phyloP scores from a whole-genome alignment of 2,329 filamentous ascomycete genomes.

The Orbilia ellipsospora region DNA sequence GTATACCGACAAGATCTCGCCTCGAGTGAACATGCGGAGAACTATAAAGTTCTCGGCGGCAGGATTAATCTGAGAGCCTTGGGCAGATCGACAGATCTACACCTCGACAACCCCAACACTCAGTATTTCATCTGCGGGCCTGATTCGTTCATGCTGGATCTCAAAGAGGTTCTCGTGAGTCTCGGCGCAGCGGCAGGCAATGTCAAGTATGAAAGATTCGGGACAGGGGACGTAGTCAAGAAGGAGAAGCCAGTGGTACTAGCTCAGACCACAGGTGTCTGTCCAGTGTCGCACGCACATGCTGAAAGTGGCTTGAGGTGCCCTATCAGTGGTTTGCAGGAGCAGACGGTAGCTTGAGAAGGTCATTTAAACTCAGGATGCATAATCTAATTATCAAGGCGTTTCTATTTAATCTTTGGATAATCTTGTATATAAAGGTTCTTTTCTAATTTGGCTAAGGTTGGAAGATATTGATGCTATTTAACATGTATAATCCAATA shows the following conservation, averaged over 20 bases:
- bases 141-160: constrained; percentile 74
- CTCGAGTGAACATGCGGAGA: constrained; percentile 66
- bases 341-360: neutral
- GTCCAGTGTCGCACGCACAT: constrained; percentile 24
- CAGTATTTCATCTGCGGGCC: constrained; percentile 81
- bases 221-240: constrained; percentile 66
- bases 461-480: too few relatives aligned
- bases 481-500: too few relatives aligned
- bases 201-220: constrained; percentile 76
- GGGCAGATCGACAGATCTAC: constrained; percentile 68
- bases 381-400: too few relatives aligned
- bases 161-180: constrained; percentile 67
- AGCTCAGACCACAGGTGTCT: neutral
- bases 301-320: constrained; percentile 17
- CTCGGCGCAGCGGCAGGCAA: constrained; percentile 70
- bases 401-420: too few relatives aligned
- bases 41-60: constrained; percentile 71
- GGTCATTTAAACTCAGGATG: too few relatives aligned
- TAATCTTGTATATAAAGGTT: too few relatives aligned
- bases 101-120: constrained; percentile 67
- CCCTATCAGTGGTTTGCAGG: constrained; percentile 20
- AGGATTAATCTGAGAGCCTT: constrained; percentile 71
- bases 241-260: constrained; percentile 38
- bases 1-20: constrained; percentile 70
- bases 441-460: too few relatives aligned